Evolutionary conservation across 2,329 filamentous ascomycete species (phyloP).

Genomic region (Pseudohalonectria lignicola): DNA sequence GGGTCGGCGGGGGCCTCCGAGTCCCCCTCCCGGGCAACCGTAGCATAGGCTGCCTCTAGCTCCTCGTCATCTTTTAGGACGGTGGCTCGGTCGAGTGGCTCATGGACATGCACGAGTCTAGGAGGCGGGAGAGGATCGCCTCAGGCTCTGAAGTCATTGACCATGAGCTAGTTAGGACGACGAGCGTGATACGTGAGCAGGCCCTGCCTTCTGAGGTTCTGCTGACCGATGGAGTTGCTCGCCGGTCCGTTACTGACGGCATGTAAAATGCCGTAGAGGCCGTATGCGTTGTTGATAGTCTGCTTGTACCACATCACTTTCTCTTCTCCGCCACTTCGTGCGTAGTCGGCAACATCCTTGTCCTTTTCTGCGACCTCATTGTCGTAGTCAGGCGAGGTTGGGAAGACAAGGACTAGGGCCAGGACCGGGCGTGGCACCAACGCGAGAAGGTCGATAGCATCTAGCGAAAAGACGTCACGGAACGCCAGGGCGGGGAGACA

Average conservation of each 20-base stretch:
- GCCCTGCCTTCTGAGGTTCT: too few relatives aligned
- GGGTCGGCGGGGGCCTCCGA: conserved; percentile 47
- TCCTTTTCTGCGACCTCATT: neutral
- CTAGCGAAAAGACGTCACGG: conserved; percentile 87
- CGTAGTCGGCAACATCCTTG: neutral
- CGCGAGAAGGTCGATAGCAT: conserved; percentile 70
- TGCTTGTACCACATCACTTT: conserved; percentile 76
- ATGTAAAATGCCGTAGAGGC: conserved; percentile 68
- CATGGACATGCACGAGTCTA: conserved; percentile 52
- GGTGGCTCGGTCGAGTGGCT: conserved; percentile 53
- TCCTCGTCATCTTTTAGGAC: conserved; percentile 53
- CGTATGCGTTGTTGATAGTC: conserved; percentile 74
- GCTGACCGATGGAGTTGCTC: conserved; percentile 14
- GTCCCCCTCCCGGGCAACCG: conserved; percentile 57
- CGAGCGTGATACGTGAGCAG: too few relatives aligned
- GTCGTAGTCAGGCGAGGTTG: conserved; percentile 41
- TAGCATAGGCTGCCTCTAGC: conserved; percentile 63
- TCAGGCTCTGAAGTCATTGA: too few relatives aligned
- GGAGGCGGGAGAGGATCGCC: conserved; percentile 35
- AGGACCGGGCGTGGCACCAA: conserved; percentile 83
- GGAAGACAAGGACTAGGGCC: conserved; percentile 87
- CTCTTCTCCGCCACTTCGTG: conserved; percentile 36
- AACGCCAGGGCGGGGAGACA: conserved; percentile 64
- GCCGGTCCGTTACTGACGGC: conserved; percentile 59
- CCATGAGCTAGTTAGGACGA: too few relatives aligned